Base-by-base conservation (phyloP, 768 basidiomycete species). In the Erythrobasidium yunnanense region DNA sequence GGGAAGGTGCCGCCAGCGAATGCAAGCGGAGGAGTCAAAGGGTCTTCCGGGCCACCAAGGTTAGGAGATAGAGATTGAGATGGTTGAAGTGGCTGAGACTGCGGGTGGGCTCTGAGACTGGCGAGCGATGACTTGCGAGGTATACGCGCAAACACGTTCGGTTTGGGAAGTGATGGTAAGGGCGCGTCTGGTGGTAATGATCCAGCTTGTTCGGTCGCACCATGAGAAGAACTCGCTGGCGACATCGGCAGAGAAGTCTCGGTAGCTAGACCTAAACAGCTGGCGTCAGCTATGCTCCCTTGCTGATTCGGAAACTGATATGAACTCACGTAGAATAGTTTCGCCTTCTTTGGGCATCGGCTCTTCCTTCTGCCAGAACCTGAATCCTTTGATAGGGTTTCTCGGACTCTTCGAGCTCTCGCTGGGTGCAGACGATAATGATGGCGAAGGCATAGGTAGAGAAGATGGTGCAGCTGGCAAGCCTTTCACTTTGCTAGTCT, bases 361-460 rank as follows among this genome's bases (percentile, higher is more conserved):
- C 32, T 49, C 60, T 11, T 63, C 60, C 49, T 63, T 63, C 49
- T 63, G 60, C 60, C 60, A 63, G 27, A 46, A 63, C 27, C 52
- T 63, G 47, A 63, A 51, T 23, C 60, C 60, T 49, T 51, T 49
- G 2, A 63, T 22, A 5, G 47, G 47, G 2, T 25, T 30, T 18
- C 30, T 20, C 30, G 60, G 47, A 4, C 32, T n/a, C 27, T 63
- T 63, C 17, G 49, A 46, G n/a, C n/a, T n/a, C n/a, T n/a, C n/a
- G n/a, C n/a, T n/a, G n/a, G n/a, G n/a, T n/a, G n/a, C n/a, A n/a
- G n/a, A n/a, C n/a, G n/a, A n/a, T n/a, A n/a, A n/a, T n/a, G n/a
- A n/a, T n/a, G n/a, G n/a, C n/a, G n/a, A n/a, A n/a, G n/a, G n/a
- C n/a, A n/a, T n/a, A n/a, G n/a, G n/a, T n/a, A n/a, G n/a, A n/a